Evolutionary conservation across 192 early-diverging fungal genomes (phyloP).

Genomic region (Cladochytrium replicatum): DNA sequence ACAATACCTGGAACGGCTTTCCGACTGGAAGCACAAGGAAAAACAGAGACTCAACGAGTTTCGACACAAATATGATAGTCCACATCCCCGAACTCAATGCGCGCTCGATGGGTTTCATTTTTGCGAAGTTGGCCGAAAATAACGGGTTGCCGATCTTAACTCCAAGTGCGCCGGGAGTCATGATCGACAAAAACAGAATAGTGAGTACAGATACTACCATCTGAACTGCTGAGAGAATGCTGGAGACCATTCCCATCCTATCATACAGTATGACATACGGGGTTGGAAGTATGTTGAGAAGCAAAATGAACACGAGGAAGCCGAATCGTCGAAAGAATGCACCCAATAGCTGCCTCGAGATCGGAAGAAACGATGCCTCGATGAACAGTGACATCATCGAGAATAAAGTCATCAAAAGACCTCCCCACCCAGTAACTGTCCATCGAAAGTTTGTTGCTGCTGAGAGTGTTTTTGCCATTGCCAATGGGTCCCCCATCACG

Average conservation of each 20-base stretch:
- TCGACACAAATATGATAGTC: conserved; percentile 61
- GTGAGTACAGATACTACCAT: conserved; percentile 58
- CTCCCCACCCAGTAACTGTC: background rate
- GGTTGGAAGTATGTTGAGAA: conserved; percentile 54
- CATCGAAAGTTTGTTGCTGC: background rate
- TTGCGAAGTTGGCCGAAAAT: conserved; percentile 68
- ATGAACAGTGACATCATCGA: conserved; percentile 54
- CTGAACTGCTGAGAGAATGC: conserved; percentile 54
- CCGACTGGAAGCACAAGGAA: conserved; percentile 58
- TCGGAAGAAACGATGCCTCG: conserved; percentile 61
- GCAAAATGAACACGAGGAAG: conserved; percentile 48
- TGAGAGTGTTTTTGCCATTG: background rate
- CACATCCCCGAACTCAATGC: conserved; percentile 61
- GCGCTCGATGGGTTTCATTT: conserved; percentile 53
- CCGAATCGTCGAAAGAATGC: conserved; percentile 38
- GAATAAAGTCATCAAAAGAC: conserved; percentile 24
- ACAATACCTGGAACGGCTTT: conserved; percentile 1
- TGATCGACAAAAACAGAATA: conserved; percentile 53
- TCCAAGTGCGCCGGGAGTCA: conserved; percentile 47
- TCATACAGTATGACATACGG: conserved; percentile 43
- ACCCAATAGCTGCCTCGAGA: conserved; percentile 9
- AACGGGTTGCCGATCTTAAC: conserved; percentile 42
- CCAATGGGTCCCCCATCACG: background rate
- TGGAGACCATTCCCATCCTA: conserved; percentile 34
- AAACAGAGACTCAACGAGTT: conserved; percentile 73